Evolutionary conservation across 1,284 basidiomycete species (phyloP).

Genomic region (Trametes hirsuta): DNA sequence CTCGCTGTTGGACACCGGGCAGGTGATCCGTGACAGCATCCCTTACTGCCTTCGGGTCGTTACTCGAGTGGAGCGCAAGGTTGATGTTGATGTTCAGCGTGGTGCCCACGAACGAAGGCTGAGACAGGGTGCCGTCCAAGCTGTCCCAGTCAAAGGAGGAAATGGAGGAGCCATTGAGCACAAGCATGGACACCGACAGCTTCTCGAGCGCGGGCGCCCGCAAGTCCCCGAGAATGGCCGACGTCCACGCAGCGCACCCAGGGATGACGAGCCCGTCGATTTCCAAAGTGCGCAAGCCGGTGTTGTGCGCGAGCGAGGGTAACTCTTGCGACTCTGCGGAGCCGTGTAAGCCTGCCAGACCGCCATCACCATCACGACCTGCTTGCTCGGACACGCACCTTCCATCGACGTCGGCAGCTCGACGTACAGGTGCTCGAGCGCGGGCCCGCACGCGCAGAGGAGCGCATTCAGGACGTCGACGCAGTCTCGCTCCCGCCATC

Average conservation of each 20-base stretch:
- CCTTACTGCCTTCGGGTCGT: conserved; percentile 13
- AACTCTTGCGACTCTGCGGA: conserved; percentile 6
- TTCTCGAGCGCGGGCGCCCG: conserved; percentile 15
- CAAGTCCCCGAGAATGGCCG: conserved; percentile 12
- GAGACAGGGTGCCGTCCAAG: conserved; percentile 18
- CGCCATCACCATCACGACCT: neutral
- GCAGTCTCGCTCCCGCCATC: conserved; percentile 22
- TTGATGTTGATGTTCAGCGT: conserved; percentile 21
- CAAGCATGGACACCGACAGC: conserved; percentile 22
- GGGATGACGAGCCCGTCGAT: conserved; percentile 27
- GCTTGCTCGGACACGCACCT: conserved; percentile 9
- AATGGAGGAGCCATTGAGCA: conserved; percentile 18
- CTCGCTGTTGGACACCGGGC: conserved; percentile 14
- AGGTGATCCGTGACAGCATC: conserved; percentile 15
- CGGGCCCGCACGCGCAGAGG: conserved; percentile 17
- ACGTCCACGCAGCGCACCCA: conserved; percentile 17
- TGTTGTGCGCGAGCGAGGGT: conserved; percentile 16
- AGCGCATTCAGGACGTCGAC: conserved; percentile 21
- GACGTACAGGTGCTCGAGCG: conserved; percentile 22
- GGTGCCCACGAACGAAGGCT: conserved; percentile 9
- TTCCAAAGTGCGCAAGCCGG: conserved; percentile 17
- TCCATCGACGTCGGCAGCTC: conserved; percentile 22
- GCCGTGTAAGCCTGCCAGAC: neutral
- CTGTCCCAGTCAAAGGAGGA: conserved; percentile 23
- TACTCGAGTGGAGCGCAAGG: conserved; percentile 21